Base-by-base conservation (phyloP, 108 stramenopile genomes). In the Licmophora abbreviata region DNA sequence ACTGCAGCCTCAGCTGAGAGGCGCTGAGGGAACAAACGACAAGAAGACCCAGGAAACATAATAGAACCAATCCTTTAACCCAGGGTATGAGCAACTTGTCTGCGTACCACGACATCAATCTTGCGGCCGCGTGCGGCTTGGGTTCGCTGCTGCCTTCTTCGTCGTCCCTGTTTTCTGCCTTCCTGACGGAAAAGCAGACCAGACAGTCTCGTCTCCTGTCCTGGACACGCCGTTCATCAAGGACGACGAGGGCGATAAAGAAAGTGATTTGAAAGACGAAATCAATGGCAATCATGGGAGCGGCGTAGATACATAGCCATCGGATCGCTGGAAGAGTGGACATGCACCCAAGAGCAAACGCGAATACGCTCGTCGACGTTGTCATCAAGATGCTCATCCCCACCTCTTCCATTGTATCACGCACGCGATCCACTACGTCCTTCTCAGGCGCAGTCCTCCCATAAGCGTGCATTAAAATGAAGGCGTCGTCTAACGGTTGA, bases 251-350 rank as follows among this genome's bases (percentile, higher is more conserved):
- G 3, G 44, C 44, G 3, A 46, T 6, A 21, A 46, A 46, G 44
- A 46, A 46, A 25, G 44, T 46, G 44, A 46, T 46, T 20, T 46
- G 44, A 21, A 21, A 46, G 9, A 24, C 1, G 6, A 46, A 46
- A 21, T 46, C 44, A 21, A 46, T 46, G 3, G 9, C 3, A 2
- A 46, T 21, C 2, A 24, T 46, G 3, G 44, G 23, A 3, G 2
- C 1, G 10, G 6, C 44, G 21, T 21, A 46, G 2, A 46, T 3
- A 20, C 3, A 15, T 2, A 46, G 10, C 6, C 9, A 46, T 4
- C 6, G 15, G 1, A 46, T 24, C 14, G 4, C 44, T 46, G 44
- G 44, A 46, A 46, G 14, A 46, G 4, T 46, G 2, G 44, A 46
- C 14, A 25, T 8, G 21, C 3, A 3, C 1, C 44, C 44, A 3